Conservation (phyloP, 2,329 filamentous ascomycete species). For the Colletotrichum incanum region DNA sequence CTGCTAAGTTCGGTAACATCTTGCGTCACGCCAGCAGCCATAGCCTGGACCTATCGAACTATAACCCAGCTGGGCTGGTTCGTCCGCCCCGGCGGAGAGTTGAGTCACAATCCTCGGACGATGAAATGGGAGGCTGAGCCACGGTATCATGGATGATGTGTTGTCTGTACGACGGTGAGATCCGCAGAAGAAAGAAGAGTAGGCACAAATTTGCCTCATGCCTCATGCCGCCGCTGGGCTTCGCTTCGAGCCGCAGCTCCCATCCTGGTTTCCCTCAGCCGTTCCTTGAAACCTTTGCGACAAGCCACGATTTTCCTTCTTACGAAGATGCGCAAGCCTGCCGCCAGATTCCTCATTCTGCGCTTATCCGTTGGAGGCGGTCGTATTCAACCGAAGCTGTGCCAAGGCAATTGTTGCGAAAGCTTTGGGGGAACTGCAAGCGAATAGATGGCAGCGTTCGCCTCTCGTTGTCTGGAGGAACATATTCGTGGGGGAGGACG, state of each 20-base stretch:
- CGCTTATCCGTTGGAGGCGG: constrained; percentile 20
- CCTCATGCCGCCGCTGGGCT: background rate
- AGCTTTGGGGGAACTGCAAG: background rate
- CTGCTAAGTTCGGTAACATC: background rate
- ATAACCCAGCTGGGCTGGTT: background rate
- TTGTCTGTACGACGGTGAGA: constrained; percentile 36
- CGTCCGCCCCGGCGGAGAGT: constrained; percentile 5
- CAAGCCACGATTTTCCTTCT: background rate
- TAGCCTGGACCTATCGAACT: background rate
- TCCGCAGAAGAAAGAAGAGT: constrained; percentile 20
- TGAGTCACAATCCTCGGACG: constrained; percentile 4
- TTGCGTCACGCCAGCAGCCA: background rate
- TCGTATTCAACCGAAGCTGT: constrained; percentile 17
- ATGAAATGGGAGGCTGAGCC: constrained; percentile 35
- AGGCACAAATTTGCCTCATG: background rate
- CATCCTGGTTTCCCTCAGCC: background rate
- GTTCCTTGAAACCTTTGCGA: background rate
- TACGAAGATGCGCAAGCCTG: constrained; percentile 22
- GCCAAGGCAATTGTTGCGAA: background rate
- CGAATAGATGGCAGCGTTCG: constrained; percentile 5
- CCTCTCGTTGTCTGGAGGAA: background rate
- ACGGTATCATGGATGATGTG: constrained; percentile 34
- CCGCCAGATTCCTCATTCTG: constrained; percentile 11
- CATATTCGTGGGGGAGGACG: background rate
- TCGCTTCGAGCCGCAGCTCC: background rate